phyloP scores from a whole-genome alignment of 2,329 filamentous ascomycete species.

The Diaporthe helianthi region DNA sequence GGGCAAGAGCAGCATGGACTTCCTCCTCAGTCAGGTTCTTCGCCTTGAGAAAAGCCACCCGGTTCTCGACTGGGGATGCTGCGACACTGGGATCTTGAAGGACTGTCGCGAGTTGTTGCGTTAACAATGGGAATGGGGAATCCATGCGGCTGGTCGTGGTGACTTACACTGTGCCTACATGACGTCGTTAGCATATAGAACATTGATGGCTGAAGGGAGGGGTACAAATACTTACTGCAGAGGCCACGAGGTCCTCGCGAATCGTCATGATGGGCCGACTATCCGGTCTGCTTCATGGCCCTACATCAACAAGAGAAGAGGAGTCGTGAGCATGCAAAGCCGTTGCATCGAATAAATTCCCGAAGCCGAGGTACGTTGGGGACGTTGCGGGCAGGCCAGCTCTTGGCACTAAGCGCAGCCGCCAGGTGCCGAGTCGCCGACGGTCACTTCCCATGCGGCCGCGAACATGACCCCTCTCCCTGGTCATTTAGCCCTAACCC shows the following conservation, averaged over 20 bases:
- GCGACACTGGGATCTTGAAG: slow-evolving; percentile 93
- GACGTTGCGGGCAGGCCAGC: slow-evolving; percentile 10
- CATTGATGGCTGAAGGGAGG: background rate
- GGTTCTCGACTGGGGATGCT: slow-evolving; percentile 88
- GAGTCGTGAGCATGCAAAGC: background rate
- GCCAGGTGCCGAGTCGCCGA: background rate
- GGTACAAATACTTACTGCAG: slow-evolving; percentile 66
- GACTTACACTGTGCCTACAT: slow-evolving; percentile 53
- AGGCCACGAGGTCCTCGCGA: slow-evolving; percentile 90
- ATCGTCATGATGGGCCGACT: slow-evolving; percentile 69
- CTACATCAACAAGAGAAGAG: slow-evolving; percentile 9
- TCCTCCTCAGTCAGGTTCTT: slow-evolving; percentile 98
- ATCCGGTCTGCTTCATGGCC: slow-evolving; percentile 28
- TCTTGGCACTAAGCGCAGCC: slow-evolving; percentile 22
- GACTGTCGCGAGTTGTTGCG: slow-evolving; percentile 60
- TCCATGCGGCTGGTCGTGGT: background rate
- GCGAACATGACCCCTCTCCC: background rate
- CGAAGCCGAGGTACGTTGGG: slow-evolving; percentile 17
- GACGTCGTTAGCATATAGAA: slow-evolving; percentile 31
- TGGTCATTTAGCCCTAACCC: background rate
- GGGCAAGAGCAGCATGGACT: slow-evolving; percentile 82
- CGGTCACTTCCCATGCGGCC: background rate
- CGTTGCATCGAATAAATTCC: slow-evolving; percentile 7
- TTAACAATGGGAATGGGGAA: slow-evolving; percentile 17
- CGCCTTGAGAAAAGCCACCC: slow-evolving; percentile 89